Base-by-base conservation (phyloP, 441 rosid genomes). In the Erysimum pusillum region DNA sequence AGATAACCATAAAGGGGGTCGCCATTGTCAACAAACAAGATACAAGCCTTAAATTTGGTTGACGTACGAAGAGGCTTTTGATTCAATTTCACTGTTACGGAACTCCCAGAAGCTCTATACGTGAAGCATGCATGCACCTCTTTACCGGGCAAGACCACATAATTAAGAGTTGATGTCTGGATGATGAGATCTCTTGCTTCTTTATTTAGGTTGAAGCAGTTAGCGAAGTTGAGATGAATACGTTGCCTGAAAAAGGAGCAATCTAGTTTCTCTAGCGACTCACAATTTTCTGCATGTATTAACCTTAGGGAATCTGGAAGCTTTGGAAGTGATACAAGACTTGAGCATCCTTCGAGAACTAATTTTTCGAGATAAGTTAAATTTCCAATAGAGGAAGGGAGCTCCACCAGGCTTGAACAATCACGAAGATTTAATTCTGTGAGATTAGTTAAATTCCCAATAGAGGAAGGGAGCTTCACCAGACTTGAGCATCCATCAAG, bases 1-100 rank as follows among this genome's bases (percentile, higher is more conserved):
- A 17, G 0, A 2, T 1, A 0, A 0, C 2, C 0, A 2, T 9
- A 0, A 2, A 0, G 9, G 13, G n/a, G 2, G 13, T 17, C 12
- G 3, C 9, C 36, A 0, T 25, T 14, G 10, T 13, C 4, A 14
- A 7, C 59, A 13, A 56, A 1, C 12, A 57, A 57, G 41, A 57
- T 9, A 13, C 62, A 57, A 8, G 20, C 62, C 20, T 57, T 57
- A 4, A 57, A 34, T 0, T n/a, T 57, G 0, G 39, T 57, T 8
- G 13, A 4, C 8, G 22, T n/a, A 57, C 0, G 7, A 32, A n/a
- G 62, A 15, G 14, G 44, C 28, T 9, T 58, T 15, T 58, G 28
- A 58, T 58, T 58, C 0, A 35, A 9, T 2, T 35, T 58, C 42
- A 58, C 28, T 35, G 63, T 58, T 34, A 17, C 7, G 2, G 9